phyloP scores from a whole-genome alignment of 495 filamentous ascomycete species.

The Penicillium silybi region DNA sequence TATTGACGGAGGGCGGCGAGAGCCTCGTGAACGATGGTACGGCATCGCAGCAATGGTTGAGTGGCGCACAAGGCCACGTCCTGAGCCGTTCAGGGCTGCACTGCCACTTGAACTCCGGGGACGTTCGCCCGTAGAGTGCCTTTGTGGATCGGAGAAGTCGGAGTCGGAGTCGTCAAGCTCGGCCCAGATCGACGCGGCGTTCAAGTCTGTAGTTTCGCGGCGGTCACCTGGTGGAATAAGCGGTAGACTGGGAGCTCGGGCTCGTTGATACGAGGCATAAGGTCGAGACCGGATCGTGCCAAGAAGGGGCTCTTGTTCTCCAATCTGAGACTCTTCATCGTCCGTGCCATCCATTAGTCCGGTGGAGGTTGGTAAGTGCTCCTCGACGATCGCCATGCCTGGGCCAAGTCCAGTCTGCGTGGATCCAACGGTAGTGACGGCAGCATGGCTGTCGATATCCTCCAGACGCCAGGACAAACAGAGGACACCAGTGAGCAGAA shows the following conservation, averaged over 20 bases:
- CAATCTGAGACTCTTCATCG: conserved; percentile 31
- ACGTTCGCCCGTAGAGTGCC: conserved; percentile 17
- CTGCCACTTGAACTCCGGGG: conserved; percentile 28
- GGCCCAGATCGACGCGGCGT: conserved; percentile 48
- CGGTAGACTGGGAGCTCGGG: conserved; percentile 37
- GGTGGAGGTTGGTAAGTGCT: conserved; percentile 22
- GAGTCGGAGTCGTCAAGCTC: conserved; percentile 47
- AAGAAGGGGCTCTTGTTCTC: conserved; percentile 42
- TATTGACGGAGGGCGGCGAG: conserved; percentile 16
- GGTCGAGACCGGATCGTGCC: conserved; percentile 13
- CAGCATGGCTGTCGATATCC: conserved; percentile 57
- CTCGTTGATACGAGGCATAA: conserved; percentile 23
- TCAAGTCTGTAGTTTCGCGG: conserved; percentile 30
- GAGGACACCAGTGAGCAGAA: conserved; percentile 83
- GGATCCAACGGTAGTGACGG: conserved; percentile 36
- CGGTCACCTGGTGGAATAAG: conserved; percentile 24
- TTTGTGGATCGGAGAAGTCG: conserved; percentile 17
- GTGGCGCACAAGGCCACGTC: conserved; percentile 21
- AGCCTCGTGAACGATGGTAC: conserved; percentile 19
- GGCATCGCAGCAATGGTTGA: conserved; percentile 25
- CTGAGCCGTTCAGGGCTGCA: conserved; percentile 13
- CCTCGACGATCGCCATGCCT: conserved; percentile 43
- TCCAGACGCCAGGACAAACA: conserved; percentile 92
- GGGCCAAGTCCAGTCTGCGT: conserved; percentile 41
- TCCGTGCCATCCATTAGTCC: conserved; percentile 23